phyloP scores from a whole-genome alignment of 2,329 filamentous ascomycete species.

The Pseudocercospora fijiensis region DNA sequence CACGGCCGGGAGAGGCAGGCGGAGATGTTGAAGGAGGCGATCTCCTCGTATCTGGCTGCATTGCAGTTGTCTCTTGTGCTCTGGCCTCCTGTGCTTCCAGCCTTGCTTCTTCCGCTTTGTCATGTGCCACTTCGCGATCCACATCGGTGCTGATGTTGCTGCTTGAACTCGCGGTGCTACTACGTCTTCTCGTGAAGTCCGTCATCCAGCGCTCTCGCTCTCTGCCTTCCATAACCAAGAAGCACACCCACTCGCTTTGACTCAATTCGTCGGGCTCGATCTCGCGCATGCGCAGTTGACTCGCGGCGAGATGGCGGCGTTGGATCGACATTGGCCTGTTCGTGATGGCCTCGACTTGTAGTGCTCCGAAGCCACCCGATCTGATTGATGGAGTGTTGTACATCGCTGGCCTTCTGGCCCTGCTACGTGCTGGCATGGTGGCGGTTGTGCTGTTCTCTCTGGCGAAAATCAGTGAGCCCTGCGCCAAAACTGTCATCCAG shows the following conservation, averaged over 20 bases:
- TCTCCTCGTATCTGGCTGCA: constrained; percentile 15
- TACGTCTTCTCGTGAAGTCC: constrained; percentile 31
- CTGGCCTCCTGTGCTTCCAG: constrained; percentile 31
- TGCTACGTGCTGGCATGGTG: constrained; percentile 29
- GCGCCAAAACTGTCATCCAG: constrained; percentile 7
- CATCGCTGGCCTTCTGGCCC: constrained; percentile 33
- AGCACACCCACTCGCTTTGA: constrained; percentile 38
- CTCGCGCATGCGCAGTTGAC: constrained; percentile 38
- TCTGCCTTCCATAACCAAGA: constrained; percentile 37
- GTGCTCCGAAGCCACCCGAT: constrained; percentile 37
- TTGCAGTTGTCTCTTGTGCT: constrained; percentile 21
- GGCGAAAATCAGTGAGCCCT: constrained; percentile 7
- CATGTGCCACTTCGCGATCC: constrained; percentile 26
- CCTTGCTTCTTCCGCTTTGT: constrained; percentile 36
- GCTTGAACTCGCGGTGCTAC: constrained; percentile 29
- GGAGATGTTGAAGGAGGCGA: constrained; percentile 10
- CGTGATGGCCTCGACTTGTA: constrained; percentile 39
- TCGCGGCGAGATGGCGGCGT: constrained; percentile 37
- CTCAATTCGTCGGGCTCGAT: constrained; percentile 39
- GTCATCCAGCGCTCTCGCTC: constrained; percentile 39
- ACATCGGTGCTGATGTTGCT: constrained; percentile 16
- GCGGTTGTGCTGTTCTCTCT: neutral
- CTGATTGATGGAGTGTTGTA: constrained; percentile 39
- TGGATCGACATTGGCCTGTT: constrained; percentile 38
- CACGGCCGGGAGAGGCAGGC: constrained; percentile 7